phyloP scores from a whole-genome alignment of 768 basidiomycete genomes.

The Leccinum uliginosum region DNA sequence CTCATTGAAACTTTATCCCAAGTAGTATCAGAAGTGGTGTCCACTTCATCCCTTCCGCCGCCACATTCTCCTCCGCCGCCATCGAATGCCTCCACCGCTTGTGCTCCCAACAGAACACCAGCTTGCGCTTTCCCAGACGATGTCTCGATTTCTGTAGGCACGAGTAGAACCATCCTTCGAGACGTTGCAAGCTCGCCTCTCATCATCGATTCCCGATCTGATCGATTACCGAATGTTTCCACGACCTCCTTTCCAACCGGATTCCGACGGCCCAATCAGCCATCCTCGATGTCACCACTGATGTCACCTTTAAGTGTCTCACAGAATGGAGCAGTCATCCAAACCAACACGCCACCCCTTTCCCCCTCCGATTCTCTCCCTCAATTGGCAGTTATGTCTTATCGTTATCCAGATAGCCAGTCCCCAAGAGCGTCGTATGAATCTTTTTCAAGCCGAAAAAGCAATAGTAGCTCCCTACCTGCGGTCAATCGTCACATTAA shows the following conservation, averaged over 20 bases:
- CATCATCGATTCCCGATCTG: not conserved
- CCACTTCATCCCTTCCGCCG: not conserved
- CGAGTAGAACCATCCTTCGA: not conserved
- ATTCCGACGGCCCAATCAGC: not conserved
- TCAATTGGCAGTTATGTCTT: not conserved
- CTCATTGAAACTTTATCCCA: not conserved
- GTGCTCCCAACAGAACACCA: not conserved
- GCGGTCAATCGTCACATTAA: conserved; percentile 7
- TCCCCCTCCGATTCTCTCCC: not conserved
- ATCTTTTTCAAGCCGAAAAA: not conserved
- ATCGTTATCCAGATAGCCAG: not conserved
- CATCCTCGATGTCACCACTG: not conserved
- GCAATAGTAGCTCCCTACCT: conserved; percentile 1
- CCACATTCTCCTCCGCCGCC: not conserved
- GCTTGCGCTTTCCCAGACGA: not conserved
- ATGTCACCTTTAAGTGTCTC: not conserved
- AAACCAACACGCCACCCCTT: not conserved
- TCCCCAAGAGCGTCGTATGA: not conserved
- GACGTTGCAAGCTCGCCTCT: not conserved
- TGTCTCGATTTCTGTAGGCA: not conserved
- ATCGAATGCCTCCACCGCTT: not conserved
- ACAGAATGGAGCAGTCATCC: not conserved
- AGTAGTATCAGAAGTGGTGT: not conserved
- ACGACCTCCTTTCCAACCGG: not conserved
- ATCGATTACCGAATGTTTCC: not conserved